phyloP scores from a whole-genome alignment of 2,329 filamentous ascomycete species.

The Aspergillus novoparasiticus region DNA sequence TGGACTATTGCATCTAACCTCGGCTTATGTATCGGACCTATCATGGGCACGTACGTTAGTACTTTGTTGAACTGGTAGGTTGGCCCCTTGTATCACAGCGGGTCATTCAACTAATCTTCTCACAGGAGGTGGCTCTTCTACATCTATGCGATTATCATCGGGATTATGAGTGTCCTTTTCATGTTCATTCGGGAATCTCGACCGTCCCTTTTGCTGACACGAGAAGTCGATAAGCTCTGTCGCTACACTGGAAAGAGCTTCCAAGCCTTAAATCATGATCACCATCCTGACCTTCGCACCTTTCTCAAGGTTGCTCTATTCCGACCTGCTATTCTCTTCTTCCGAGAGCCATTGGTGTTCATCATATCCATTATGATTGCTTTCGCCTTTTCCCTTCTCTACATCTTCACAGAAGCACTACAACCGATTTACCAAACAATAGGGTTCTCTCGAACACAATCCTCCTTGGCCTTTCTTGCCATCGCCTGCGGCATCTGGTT shows the following conservation, averaged over 20 bases:
- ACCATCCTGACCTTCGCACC: conserved; percentile 35
- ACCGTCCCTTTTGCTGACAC: conserved; percentile 43
- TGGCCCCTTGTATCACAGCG: neutral
- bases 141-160: conserved; percentile 41
- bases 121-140: conserved; percentile 50
- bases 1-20: conserved; percentile 46
- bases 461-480: conserved; percentile 46
- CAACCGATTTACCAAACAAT: conserved; percentile 43
- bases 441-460: conserved; percentile 35
- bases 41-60: conserved; percentile 46
- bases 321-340: conserved; percentile 45
- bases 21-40: conserved; percentile 47
- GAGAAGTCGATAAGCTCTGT: conserved; percentile 29
- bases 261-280: conserved; percentile 40
- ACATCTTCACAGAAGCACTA: conserved; percentile 51
- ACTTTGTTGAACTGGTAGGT: conserved; percentile 37
- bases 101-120: neutral
- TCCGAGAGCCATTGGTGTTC: conserved; percentile 51
- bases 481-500: conserved; percentile 44
- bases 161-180: conserved; percentile 33
- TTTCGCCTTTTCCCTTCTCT: conserved; percentile 48
- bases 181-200: conserved; percentile 46
- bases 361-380: conserved; percentile 45
- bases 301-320: conserved; percentile 42
- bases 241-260: conserved; percentile 28